These are phyloP conservation scores for Exophiala aquamarina DNA, from an alignment of 2,329 filamentous ascomycete species.

Conservation along the genomic window DNA sequence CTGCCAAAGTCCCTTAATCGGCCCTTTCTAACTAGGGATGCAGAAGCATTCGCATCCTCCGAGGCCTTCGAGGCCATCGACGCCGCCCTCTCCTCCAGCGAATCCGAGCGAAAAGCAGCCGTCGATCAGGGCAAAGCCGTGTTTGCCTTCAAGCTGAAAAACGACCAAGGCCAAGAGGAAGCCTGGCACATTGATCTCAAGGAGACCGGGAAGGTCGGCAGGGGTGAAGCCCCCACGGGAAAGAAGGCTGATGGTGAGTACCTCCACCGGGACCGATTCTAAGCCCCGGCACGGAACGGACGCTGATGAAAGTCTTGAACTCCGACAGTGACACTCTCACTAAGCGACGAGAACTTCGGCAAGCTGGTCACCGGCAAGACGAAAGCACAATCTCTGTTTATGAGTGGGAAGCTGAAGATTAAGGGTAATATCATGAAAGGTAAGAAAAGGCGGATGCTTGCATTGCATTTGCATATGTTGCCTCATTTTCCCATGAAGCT, in stretches of 20 bases:
- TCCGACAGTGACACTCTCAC: slow-evolving; percentile 71
- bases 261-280: too few relatives aligned
- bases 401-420: slow-evolving; percentile 98
- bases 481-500: too few relatives aligned
- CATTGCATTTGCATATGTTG: slow-evolving; percentile 32
- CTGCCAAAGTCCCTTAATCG: neutral
- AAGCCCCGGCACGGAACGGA: too few relatives aligned
- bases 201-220: slow-evolving; percentile 77
- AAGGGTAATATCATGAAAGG: slow-evolving; percentile 96
- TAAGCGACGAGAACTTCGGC: slow-evolving; percentile 84
- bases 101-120: slow-evolving; percentile 77
- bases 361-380: slow-evolving; percentile 82
- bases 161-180: slow-evolving; percentile 73
- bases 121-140: slow-evolving; percentile 85
- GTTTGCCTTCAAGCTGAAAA: slow-evolving; percentile 92
- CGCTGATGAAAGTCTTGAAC: too few relatives aligned
- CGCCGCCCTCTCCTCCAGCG: slow-evolving; percentile 64
- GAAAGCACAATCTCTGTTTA: slow-evolving; percentile 93
- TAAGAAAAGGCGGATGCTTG: too few relatives aligned
- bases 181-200: slow-evolving; percentile 97
- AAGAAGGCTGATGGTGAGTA: slow-evolving; percentile 78
- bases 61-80: slow-evolving; percentile 88
- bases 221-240: slow-evolving; percentile 66
- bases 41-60: slow-evolving; percentile 77
- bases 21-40: neutral